A percentile compares a stretch with the other conserved stretches of the same genome.
phyloP scores from a whole-genome alignment of 139 green algal genomes.

The Deuterostichococcus epilithicus region DNA sequence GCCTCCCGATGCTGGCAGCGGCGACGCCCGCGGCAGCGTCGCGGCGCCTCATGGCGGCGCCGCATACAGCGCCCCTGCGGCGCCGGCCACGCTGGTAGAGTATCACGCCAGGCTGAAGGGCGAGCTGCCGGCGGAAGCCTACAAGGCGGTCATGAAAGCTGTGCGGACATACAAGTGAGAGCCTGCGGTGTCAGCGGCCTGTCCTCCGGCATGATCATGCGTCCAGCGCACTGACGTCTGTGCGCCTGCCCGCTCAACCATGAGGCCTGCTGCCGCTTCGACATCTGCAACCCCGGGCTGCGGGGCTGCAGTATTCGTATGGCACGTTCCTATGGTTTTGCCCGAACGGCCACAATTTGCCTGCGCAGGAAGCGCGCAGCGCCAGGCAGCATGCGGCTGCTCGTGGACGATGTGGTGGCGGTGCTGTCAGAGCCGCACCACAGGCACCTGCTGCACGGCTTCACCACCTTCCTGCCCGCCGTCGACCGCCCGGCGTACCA shows the following conservation, averaged over 20 bases:
- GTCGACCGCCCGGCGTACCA: conserved; percentile 38
- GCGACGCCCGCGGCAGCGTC: no score
- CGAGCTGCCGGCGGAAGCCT: conserved; percentile 23
- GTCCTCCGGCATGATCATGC: no score
- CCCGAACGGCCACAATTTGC: no score
- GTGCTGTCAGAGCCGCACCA: conserved; percentile 37
- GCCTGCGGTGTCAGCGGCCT: not conserved
- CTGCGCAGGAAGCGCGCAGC: not conserved
- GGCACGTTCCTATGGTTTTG: no score
- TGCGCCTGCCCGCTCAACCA: no score
- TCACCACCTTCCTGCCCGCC: conserved; percentile 49
- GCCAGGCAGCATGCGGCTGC: not conserved
- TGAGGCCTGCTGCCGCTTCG: no score
- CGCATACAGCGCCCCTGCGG: not conserved
- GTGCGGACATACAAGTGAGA: not conserved
- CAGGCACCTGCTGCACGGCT: conserved; percentile 38
- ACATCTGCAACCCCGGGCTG: no score
- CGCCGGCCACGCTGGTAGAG: conserved; percentile 2
- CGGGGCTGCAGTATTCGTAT: no score
- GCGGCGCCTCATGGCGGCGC: not conserved
- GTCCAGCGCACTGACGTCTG: no score
- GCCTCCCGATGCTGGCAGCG: no score
- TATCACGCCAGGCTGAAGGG: conserved; percentile 42
- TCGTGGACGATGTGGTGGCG: conserved; percentile 46
- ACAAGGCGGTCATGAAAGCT: conserved; percentile 18